phyloP scores from a whole-genome alignment of 495 filamentous ascomycete genomes.

The Neurospora tetrasperma region DNA sequence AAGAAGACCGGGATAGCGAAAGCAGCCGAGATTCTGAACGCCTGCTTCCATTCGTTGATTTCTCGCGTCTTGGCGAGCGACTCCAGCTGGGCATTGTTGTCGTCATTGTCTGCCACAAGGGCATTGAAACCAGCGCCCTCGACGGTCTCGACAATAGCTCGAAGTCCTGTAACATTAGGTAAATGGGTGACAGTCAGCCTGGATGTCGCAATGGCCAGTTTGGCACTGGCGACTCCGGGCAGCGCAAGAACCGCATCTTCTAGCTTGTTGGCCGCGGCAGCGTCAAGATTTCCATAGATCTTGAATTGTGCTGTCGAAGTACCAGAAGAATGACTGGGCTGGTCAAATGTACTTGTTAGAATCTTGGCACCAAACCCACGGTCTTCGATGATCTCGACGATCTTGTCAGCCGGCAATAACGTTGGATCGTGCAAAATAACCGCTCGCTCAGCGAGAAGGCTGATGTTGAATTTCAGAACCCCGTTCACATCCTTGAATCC shows the following conservation, averaged over 20 bases:
- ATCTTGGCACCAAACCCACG: slow-evolving; percentile 85
- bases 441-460: slow-evolving; percentile 82
- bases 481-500: slow-evolving; percentile 67
- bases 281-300: slow-evolving; percentile 69
- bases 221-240: slow-evolving; percentile 61
- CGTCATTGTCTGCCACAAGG: slow-evolving; percentile 78
- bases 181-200: slow-evolving; percentile 61
- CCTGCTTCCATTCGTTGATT: slow-evolving; percentile 80
- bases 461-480: slow-evolving; percentile 83
- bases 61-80: slow-evolving; percentile 93
- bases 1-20: slow-evolving; percentile 91
- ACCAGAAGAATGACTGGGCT: slow-evolving; percentile 34
- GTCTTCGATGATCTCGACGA: slow-evolving; percentile 85
- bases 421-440: slow-evolving; percentile 72
- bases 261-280: slow-evolving; percentile 55
- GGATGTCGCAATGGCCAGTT: slow-evolving; percentile 58
- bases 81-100: slow-evolving; percentile 94
- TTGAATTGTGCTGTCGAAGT: slow-evolving; percentile 60
- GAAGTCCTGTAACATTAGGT: slow-evolving; percentile 61
- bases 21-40: slow-evolving; percentile 59
- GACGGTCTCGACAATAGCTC: slow-evolving; percentile 69
- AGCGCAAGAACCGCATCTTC: slow-evolving; percentile 56
- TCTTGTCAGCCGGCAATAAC: slow-evolving; percentile 57
- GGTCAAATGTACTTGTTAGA: slow-evolving; percentile 46
- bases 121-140: slow-evolving; percentile 79